Percentiles rank a stretch among this genome's conserved stretches.
phyloP scores from a whole-genome alignment of 2,329 filamentous ascomycete genomes.

The Cladosporium oxysporum region DNA sequence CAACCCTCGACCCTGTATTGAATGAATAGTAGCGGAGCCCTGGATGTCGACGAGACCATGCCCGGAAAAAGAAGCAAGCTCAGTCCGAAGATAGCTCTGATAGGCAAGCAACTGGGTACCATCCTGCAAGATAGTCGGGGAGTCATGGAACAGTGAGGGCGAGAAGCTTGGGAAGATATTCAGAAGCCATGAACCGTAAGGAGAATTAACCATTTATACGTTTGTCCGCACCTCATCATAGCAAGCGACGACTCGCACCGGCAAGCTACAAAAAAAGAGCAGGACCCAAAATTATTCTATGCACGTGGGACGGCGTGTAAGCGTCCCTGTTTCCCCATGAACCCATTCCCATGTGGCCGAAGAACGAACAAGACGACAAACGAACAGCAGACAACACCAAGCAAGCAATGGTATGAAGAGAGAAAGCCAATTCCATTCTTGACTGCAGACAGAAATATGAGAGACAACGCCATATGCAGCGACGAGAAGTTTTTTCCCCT shows the following conservation, averaged over 20 bases:
- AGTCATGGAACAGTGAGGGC: no score
- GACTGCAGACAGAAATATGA: conserved; percentile 15
- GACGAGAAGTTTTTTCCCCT: not conserved
- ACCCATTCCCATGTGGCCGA: not conserved
- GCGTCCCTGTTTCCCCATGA: not conserved
- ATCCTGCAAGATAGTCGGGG: no score
- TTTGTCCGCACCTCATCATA: not conserved
- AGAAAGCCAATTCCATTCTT: conserved; percentile 11
- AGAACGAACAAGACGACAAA: not conserved
- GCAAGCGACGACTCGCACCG: not conserved
- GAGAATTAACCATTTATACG: conserved; percentile 4
- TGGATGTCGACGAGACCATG: no score
- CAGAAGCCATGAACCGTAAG: not conserved
- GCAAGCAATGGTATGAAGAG: conserved; percentile 1
- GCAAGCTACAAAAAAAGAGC: not conserved
- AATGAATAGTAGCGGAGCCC: no score
- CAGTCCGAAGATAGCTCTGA: no score
- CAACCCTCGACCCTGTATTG: no score
- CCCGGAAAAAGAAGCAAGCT: no score
- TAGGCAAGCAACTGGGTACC: no score
- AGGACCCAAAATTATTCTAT: conserved; percentile 10
- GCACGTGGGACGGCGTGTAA: not conserved
- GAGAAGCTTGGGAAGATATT: no score
- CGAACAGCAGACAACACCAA: not conserved
- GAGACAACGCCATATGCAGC: conserved; percentile 16